Base-by-base conservation (phyloP, 1,284 basidiomycete species). In the Moniliella sp. region DNA sequence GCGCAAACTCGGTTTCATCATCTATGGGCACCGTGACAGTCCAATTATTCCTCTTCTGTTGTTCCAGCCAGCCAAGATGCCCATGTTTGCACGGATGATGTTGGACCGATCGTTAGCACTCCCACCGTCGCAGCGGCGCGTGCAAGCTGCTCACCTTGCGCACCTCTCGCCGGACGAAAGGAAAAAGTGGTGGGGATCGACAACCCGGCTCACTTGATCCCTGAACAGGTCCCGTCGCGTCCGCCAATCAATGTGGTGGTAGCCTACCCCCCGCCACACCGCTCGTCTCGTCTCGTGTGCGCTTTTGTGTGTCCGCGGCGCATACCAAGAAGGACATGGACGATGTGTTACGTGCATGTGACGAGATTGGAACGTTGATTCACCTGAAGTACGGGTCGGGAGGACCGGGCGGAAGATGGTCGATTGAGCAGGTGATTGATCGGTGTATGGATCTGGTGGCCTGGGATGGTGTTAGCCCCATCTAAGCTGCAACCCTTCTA, bases 261-360 rank as follows among this genome's bases (percentile, higher is more conserved):
- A 5, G 55, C 56, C 4, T 50, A 16, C 58, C 50, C 45, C 84
- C 84, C 3, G 84, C 84, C 0, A 93, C 86, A 14, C 77, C 84
- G 7, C 72, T 97, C 30, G 75, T 86, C 42, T 81, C 80, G 2
- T 74, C 75, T 27, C 72, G 91, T 14, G 83, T 88, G 25, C 69
- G 88, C 48, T 94, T 94, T 69, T 97, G 91, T 60, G 69, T 94
- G 14, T 83, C 78, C 35, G 79, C 88, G 4, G 69, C 82, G 34
- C 88, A 97, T 66, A 94, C 88, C 37, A 97, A 97, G n/a, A 76
- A 84, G 53, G 91, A 99, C 55, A 74, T 97, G 34, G 88, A 97
- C 64, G 66, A 68, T 16, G 65, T 97, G 18, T 66, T 99, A 27
- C 66, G 70, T 26, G 86, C 88, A 4, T 84, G 78, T 54, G 82